These are phyloP conservation scores for Ilex asprella DNA, from an alignment of 257 asterid species.

Conservation along the genomic window DNA sequence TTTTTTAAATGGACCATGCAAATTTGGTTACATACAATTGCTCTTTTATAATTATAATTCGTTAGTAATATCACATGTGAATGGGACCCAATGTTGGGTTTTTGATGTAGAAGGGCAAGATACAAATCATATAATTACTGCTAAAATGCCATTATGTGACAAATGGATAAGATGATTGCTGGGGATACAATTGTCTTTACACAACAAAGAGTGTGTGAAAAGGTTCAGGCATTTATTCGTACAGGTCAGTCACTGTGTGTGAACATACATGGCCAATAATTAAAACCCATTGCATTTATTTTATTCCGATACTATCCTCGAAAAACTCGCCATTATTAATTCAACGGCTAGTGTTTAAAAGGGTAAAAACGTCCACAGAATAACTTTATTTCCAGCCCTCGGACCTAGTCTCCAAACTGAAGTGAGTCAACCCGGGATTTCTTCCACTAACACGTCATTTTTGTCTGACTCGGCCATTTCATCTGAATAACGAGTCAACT, in stretches of 20 bases:
- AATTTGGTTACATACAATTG: no score
- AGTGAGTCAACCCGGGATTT: no score
- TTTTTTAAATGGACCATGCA: no score
- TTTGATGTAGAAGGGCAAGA: not conserved
- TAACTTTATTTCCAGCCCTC: no score
- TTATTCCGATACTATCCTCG: constrained; percentile 18
- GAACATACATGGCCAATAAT: not conserved
- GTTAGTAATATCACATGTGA: no score
- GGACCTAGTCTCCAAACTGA: no score
- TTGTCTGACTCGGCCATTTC: no score
- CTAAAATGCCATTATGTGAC: not conserved
- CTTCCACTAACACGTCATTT: no score
- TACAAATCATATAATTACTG: not conserved
- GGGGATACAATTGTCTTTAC: constrained; percentile 20
- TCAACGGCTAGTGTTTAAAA: no score
- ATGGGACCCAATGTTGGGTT: not conserved
- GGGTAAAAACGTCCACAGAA: no score
- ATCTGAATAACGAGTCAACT: constrained; percentile 1
- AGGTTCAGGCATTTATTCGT: constrained; percentile 5
- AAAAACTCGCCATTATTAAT: no score
- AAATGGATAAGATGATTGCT: not conserved
- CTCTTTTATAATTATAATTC: no score
- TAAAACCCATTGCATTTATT: constrained; percentile 3
- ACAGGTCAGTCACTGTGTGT: constrained; percentile 18
- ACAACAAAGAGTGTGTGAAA: not conserved